Percentiles rank a stretch among this genome's conserved stretches.
Conservation (phyloP, 495 filamentous ascomycete species). For the Talaromyces adpressus region DNA sequence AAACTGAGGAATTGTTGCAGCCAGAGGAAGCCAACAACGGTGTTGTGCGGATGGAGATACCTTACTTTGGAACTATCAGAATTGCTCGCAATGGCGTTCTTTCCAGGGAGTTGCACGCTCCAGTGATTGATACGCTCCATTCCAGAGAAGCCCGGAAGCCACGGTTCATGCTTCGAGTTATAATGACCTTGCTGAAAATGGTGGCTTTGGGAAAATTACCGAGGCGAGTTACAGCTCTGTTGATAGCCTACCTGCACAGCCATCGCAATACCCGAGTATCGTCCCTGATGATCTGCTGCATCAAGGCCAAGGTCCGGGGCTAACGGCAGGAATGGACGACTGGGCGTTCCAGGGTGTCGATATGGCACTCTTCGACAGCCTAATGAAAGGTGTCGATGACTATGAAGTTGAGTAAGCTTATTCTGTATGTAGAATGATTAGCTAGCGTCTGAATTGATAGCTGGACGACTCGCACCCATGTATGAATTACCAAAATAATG, state of each 20-base stretch:
- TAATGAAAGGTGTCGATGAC: conserved; percentile 12
- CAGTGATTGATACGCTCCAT: not conserved
- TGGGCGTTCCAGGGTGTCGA: conserved; percentile 24
- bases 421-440: too few species aligned
- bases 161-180: not conserved
- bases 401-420: too few species aligned
- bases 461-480: not conserved
- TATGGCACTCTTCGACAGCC: conserved; percentile 20
- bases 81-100: conserved; percentile 13
- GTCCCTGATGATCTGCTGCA: not conserved
- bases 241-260: not conserved
- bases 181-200: not conserved
- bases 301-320: not conserved
- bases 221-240: not conserved
- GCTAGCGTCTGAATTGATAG: not conserved
- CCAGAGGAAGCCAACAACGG: conserved; percentile 9
- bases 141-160: not conserved
- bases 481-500: not conserved
- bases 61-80: conserved; percentile 24
- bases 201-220: not conserved
- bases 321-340: conserved; percentile 13
- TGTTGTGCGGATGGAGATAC: conserved; percentile 20
- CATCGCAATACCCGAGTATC: not conserved
- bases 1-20: not conserved
- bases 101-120: not conserved